Evolutionary conservation across 495 filamentous ascomycete species (phyloP), one percentile per base, ranked within the genome.

Genomic region (Daldinia decipiens): DNA sequence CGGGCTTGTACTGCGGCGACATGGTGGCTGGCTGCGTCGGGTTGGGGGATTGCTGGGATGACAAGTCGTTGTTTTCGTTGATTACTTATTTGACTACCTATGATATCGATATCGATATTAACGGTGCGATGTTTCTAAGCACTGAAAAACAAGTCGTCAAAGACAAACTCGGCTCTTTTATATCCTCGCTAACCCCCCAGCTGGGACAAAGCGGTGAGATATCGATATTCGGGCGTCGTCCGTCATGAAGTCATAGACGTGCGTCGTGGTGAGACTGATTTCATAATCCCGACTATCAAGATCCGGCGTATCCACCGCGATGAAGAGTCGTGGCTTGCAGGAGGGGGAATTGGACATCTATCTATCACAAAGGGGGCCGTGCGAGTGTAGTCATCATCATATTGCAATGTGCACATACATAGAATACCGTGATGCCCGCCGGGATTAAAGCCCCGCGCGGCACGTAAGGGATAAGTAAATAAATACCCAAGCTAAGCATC

Each of bases 1-100:
- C 80, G 8, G n/a, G 45, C 26, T 58, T 65, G 69, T 74, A 78
- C 39, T 68, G 71, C 0, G 73, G 63, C 62, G 73, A 60, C 62
- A 72, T 72, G 26, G 40, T 40, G 45, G 21, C 5, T 40, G 45
- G 21, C 5, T 7, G 61, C 17, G 31, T 67, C 9, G 45, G 6
- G 43, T 53, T 11, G 31, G 21, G 21, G 21, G 21, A 24, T 24
- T 24, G 21, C 2, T n/a, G 45, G 7, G 43, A 62, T 11, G 31
- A n/a, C n/a, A n/a, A n/a, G n/a, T n/a, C 53, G 57, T 36, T 24
- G 57, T 45, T 45, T 19, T 21, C 3, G 32, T 45, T 15, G 34
- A 27, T 9, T 17, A 2, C 17, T 27, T 29, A 36, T 5, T 5
- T 12, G 3, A 24, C 1, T 24, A 13, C 38, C 1, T 24, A 13